Conservation (phyloP, 1,284 basidiomycete genomes). For the Tilletia horrida region DNA sequence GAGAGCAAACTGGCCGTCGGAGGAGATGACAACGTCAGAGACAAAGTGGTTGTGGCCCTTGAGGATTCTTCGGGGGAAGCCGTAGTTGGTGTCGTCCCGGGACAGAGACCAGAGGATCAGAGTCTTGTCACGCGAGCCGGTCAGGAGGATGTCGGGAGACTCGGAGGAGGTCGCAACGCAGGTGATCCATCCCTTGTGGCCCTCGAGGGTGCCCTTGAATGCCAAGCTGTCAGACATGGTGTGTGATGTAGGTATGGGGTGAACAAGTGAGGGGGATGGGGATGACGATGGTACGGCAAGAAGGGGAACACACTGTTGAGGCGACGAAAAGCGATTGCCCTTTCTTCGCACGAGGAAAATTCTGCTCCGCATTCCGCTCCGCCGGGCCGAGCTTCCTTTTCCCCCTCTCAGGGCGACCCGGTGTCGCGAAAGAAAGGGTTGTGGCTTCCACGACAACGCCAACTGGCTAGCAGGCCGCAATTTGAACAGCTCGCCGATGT, state of each 20-base stretch:
- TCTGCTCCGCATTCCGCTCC: too few species aligned
- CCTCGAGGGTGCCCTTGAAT: constrained; percentile 61
- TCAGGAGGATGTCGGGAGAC: constrained; percentile 94
- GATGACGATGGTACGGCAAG: too few species aligned
- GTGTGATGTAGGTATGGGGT: neutral
- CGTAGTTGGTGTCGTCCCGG: constrained; percentile 69
- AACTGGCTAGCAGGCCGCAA: too few species aligned
- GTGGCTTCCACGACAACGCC: too few species aligned
- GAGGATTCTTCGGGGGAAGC: constrained; percentile 76
- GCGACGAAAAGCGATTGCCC: too few species aligned
- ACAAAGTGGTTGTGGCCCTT: constrained; percentile 99
- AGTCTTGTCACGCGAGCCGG: constrained; percentile 79
- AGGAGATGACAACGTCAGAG: constrained; percentile 83
- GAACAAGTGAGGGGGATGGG: neutral
- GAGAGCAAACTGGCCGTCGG: constrained; percentile 98
- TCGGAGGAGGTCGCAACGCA: constrained; percentile 94
- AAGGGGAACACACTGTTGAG: too few species aligned
- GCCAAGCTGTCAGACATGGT: constrained; percentile 12
- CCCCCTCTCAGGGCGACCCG: too few species aligned
- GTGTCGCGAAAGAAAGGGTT: too few species aligned
- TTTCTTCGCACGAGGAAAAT: too few species aligned
- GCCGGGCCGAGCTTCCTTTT: too few species aligned
- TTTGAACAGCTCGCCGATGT: too few species aligned
- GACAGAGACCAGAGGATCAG: constrained; percentile 99
- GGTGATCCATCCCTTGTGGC: constrained; percentile 88